A percentile compares a stretch with the other conserved stretches of the same genome.
phyloP scores from a whole-genome alignment of 768 basidiomycete species.

The Phanerodontia chrysosporium region DNA sequence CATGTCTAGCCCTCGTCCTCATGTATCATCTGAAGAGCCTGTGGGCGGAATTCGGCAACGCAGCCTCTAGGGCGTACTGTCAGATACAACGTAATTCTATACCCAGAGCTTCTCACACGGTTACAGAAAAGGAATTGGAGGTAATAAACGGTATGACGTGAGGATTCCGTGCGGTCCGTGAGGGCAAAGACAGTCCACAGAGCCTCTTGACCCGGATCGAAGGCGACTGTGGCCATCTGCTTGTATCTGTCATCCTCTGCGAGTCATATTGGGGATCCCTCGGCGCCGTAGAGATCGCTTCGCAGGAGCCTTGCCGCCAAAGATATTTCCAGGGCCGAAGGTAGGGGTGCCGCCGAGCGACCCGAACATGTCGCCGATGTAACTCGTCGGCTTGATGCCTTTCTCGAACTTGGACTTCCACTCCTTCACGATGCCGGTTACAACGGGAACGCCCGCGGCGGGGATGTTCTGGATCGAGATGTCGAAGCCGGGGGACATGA shows the following conservation, averaged over 20 bases:
- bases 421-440: slow-evolving; percentile 30
- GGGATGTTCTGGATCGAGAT: slow-evolving; percentile 33
- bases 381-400: slow-evolving; percentile 30
- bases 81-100: no score
- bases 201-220: no score
- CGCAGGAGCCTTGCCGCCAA: background rate
- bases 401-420: slow-evolving; percentile 30
- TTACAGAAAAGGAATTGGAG: no score
- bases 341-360: slow-evolving; percentile 13
- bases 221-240: background rate
- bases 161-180: no score
- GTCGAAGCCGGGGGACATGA: slow-evolving; percentile 27
- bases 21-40: no score
- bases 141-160: no score
- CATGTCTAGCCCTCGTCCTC: no score
- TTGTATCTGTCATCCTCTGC: background rate
- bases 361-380: slow-evolving; percentile 29
- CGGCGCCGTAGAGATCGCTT: background rate
- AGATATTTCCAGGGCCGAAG: slow-evolving; percentile 14
- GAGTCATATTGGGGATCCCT: background rate
- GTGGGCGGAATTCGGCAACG: no score
- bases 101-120: no score
- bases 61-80: no score
- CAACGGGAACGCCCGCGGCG: slow-evolving; percentile 33
- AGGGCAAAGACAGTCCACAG: no score